These are phyloP conservation scores for Suillus luteus DNA, from an alignment of 768 basidiomycete species.

Conservation along the genomic window DNA sequence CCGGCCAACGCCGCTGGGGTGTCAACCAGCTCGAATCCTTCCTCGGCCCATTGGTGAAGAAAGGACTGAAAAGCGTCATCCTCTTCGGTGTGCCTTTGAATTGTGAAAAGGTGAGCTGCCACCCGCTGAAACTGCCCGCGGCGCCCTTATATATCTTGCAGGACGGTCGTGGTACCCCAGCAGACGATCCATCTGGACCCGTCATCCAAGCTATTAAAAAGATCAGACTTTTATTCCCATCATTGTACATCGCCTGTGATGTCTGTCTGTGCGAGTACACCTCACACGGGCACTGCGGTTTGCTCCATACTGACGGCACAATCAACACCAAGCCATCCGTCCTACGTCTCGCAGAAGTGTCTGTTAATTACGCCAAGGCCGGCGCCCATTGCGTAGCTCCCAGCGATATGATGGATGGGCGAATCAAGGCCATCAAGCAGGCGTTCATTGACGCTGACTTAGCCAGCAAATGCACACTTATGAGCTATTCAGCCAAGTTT, in stretches of 20 bases:
- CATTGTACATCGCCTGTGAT: slow-evolving; percentile 88
- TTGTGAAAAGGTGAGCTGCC: slow-evolving; percentile 69
- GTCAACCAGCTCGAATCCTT: slow-evolving; percentile 90
- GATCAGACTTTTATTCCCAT: slow-evolving; percentile 76
- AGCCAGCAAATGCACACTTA: slow-evolving; percentile 88
- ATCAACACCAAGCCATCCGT: slow-evolving; percentile 81
- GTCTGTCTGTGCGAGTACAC: slow-evolving; percentile 99
- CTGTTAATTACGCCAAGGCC: slow-evolving; percentile 87
- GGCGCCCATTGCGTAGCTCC: slow-evolving; percentile 99
- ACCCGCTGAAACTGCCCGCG: neutral
- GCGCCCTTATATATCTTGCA: slow-evolving; percentile 30
- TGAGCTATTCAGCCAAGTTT: slow-evolving; percentile 98
- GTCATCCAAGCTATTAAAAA: slow-evolving; percentile 91
- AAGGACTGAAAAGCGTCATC: slow-evolving; percentile 91
- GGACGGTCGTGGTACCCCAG: slow-evolving; percentile 84
- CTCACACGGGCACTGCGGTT: slow-evolving; percentile 94
- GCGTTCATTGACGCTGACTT: slow-evolving; percentile 79
- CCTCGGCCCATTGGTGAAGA: slow-evolving; percentile 82
- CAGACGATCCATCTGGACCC: slow-evolving; percentile 87
- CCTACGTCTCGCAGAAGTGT: slow-evolving; percentile 88
- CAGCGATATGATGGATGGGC: slow-evolving; percentile 99
- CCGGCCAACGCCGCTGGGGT: slow-evolving; percentile 93
- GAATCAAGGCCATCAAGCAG: slow-evolving; percentile 87
- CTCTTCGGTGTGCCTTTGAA: slow-evolving; percentile 89
- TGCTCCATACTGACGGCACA: slow-evolving; percentile 70